Conservation (phyloP, 495 filamentous ascomycete species). For the Hyaloscypha bicolor region DNA sequence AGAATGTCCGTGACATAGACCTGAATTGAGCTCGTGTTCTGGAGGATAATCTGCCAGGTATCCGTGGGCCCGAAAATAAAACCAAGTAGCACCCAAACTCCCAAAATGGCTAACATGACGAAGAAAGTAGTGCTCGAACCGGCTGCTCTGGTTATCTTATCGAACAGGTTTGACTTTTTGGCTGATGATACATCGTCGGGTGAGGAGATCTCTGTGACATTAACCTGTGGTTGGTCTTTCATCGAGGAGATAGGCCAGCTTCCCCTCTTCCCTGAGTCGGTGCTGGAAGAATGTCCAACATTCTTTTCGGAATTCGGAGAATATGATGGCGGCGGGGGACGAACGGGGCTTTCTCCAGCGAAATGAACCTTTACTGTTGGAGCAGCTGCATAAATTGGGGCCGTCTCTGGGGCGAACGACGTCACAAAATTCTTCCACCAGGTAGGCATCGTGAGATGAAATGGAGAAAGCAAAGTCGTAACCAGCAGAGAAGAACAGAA, state of each 20-base stretch:
- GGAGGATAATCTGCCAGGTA: slow-evolving; percentile 42
- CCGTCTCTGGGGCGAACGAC: slow-evolving; percentile 12
- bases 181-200: slow-evolving; percentile 44
- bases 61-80: slow-evolving; percentile 35
- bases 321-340: slow-evolving; percentile 5
- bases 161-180: slow-evolving; percentile 17
- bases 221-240: slow-evolving; percentile 54
- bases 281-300: neutral
- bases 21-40: slow-evolving; percentile 42
- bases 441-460: slow-evolving; percentile 15
- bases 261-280: no score
- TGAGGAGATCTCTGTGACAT: slow-evolving; percentile 77
- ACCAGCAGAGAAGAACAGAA: slow-evolving; percentile 6
- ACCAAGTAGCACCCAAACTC: slow-evolving; percentile 36
- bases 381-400: slow-evolving; percentile 19
- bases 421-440: slow-evolving; percentile 10
- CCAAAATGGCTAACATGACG: slow-evolving; percentile 19
- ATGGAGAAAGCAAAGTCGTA: neutral
- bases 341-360: neutral
- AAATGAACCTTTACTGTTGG: slow-evolving; percentile 18
- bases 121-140: slow-evolving; percentile 23
- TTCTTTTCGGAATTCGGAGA: slow-evolving; percentile 2
- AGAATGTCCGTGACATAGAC: slow-evolving; percentile 44
- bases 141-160: slow-evolving; percentile 19
- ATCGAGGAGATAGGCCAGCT: neutral